A percentile compares a stretch with the other conserved stretches of the same genome.
phyloP scores from a whole-genome alignment of 176 grass and related monocot species.

The Poa annua region DNA sequence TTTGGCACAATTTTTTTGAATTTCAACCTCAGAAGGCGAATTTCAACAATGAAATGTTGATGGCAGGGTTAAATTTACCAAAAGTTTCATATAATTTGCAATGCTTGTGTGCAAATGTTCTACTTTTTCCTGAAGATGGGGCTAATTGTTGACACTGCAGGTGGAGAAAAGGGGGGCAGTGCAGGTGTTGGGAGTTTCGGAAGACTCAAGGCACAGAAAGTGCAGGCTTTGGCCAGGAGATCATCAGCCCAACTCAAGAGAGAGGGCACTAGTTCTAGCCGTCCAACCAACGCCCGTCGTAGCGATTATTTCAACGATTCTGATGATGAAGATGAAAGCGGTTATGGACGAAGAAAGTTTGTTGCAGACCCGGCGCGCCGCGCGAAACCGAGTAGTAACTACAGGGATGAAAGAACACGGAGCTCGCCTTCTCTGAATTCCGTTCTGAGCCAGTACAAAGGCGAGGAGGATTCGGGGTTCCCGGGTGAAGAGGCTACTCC shows the following conservation, averaged over 20 bases:
- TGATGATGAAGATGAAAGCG: conserved; percentile 24
- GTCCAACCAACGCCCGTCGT: not conserved
- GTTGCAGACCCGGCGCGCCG: not conserved
- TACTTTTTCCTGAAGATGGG: conserved; percentile 20
- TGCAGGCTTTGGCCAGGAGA: conserved; percentile 55
- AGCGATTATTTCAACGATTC: not conserved
- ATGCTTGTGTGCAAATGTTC: not conserved
- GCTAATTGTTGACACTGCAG: conserved; percentile 44
- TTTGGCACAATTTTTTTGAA: not conserved
- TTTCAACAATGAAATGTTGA: not conserved
- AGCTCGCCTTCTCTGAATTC: conserved; percentile 41
- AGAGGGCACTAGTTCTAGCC: conserved; percentile 5
- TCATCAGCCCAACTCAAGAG: conserved; percentile 52
- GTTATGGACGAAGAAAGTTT: conserved; percentile 26
- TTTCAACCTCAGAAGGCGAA: not conserved
- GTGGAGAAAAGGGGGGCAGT: conserved; percentile 38
- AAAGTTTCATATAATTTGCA: not conserved
- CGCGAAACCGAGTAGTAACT: conserved; percentile 10
- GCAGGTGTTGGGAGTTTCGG: conserved; percentile 52
- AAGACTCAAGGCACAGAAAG: conserved; percentile 71
- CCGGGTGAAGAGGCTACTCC: conserved; percentile 8
- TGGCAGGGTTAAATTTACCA: not conserved
- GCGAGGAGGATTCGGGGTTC: not conserved
- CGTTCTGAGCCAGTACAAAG: conserved; percentile 38
- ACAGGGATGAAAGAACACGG: conserved; percentile 20